These are phyloP conservation scores for Parachaetomium inaequale DNA, from an alignment of 495 filamentous ascomycete genomes.

Conservation along the genomic window DNA sequence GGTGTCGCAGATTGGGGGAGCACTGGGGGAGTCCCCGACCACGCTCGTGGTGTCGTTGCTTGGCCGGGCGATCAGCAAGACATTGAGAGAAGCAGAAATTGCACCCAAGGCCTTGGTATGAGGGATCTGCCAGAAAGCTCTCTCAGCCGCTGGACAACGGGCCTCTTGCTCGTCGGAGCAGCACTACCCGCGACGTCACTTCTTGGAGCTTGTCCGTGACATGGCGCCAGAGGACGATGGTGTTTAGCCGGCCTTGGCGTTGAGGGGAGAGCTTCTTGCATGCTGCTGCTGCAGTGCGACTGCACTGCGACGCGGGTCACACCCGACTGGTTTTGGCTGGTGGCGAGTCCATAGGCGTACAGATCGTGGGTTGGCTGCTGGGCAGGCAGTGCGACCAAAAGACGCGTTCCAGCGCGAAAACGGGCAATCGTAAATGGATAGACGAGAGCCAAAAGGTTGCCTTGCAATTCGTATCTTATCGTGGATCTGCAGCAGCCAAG, in stretches of 20 bases:
- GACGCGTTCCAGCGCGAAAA: too few relatives aligned
- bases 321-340: neutral
- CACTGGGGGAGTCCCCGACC: neutral
- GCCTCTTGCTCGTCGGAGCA: conserved; percentile 1
- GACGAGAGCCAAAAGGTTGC: too few relatives aligned
- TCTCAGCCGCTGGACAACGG: too few relatives aligned
- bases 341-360: neutral
- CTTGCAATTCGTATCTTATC: too few relatives aligned
- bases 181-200: neutral
- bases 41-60: neutral
- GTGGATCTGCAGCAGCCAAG: too few relatives aligned
- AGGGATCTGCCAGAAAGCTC: too few relatives aligned
- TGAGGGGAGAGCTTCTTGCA: neutral
- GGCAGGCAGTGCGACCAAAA: too few relatives aligned
- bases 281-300: neutral
- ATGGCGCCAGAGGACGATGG: neutral
- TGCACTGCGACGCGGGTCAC: conserved; percentile 1
- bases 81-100: neutral
- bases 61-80: neutral
- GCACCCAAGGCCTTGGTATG: neutral
- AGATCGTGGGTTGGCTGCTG: too few relatives aligned
- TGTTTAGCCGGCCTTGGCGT: conserved; percentile 15
- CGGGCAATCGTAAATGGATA: too few relatives aligned
- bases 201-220: neutral
- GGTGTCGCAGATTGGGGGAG: conserved; percentile 5